A percentile compares a stretch with the other conserved stretches of the same genome.
Conservation (phyloP, 495 filamentous ascomycete genomes). For the Halenospora varia region DNA sequence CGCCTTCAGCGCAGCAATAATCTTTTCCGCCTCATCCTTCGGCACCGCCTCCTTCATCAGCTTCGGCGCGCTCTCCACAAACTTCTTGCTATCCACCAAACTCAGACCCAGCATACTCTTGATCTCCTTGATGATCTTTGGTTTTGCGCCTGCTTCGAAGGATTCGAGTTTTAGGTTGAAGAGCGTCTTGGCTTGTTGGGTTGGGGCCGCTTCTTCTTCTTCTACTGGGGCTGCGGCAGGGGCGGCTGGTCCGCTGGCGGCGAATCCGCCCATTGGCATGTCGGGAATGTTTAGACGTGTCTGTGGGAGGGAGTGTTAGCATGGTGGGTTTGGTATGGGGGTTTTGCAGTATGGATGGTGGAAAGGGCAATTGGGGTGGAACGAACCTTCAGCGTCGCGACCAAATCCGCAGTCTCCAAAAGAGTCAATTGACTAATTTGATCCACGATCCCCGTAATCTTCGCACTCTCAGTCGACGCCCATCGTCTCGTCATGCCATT, state of each 20-base stretch:
- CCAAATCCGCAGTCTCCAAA: slow-evolving; percentile 93
- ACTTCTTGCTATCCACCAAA: slow-evolving; percentile 99
- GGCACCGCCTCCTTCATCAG: slow-evolving; percentile 96
- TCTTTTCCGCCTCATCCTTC: slow-evolving; percentile 99
- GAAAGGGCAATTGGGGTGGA: background rate
- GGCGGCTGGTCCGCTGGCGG: slow-evolving; percentile 50
- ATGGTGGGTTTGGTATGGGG: background rate
- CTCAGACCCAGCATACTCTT: slow-evolving; percentile 93
- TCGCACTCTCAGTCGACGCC: slow-evolving; percentile 79
- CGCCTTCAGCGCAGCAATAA: slow-evolving; percentile 86
- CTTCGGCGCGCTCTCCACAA: slow-evolving; percentile 97
- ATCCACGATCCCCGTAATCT: slow-evolving; percentile 90
- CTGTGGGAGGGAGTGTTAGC: slow-evolving; percentile 39
- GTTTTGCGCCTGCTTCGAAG: slow-evolving; percentile 84
- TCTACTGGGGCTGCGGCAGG: slow-evolving; percentile 59
- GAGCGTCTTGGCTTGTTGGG: slow-evolving; percentile 88
- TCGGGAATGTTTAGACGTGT: slow-evolving; percentile 96
- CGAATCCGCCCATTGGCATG: slow-evolving; percentile 85
- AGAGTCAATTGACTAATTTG: slow-evolving; percentile 97
- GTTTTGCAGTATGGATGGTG: background rate
- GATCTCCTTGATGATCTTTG: slow-evolving; percentile 99
- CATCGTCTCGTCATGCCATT: slow-evolving; percentile 49
- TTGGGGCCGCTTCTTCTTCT: slow-evolving; percentile 83
- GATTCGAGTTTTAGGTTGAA: slow-evolving; percentile 91
- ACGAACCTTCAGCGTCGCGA: slow-evolving; percentile 83